Evolutionary conservation across 2,329 filamentous ascomycete genomes (phyloP), one percentile per base, ranked within the genome.

Genomic region (Simplicillium sp.): DNA sequence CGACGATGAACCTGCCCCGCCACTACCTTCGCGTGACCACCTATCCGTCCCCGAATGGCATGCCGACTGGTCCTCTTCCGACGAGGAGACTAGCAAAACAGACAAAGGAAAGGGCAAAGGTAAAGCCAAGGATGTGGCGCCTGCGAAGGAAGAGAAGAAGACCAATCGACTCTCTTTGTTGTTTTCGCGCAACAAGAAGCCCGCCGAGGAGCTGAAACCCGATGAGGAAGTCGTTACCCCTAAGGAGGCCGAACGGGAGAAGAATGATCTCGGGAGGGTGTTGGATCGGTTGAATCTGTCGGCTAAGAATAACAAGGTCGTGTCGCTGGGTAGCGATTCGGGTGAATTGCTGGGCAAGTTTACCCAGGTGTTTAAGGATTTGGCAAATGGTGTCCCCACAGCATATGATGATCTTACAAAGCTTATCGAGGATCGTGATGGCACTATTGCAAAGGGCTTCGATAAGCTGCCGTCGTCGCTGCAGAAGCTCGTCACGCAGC

Each of bases 331-430:
- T n/a, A 75, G 79, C 44, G 88, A 94, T 51, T 90, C 87, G 0
- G 80, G 87, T 46, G 82, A 87, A 47, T 73, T 95, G 25, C 76
- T 95, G 39, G 76, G 80, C 40, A 79, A 82, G 46, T 98, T 98
- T 70, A 94, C 87, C 2, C 71, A 88, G 42, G 82, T 96, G 29
- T 84, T 98, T 55, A 92, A 90, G 57, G 92, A 98, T 58, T 75
- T 96, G 13, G 77, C 92, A 53, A 89, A 88, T 57, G 92, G 92
- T 46, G 92, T 87, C 2, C 92, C 92, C 3, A 96, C 90, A 1
- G 92, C 92, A 3, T 95, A 94, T 60, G 75, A 84, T 55, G 92
- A 98, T 58, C 80, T 98, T n/a, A 79, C 69, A 3, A 53, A 56
- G 12, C 70, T 83, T 16, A 60, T 82, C 34, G 74, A 80, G 44